Percentiles rank a stretch among this genome's conserved stretches.
Conservation (phyloP, 148 eudicot species). For the Salicornia ramosissima region DNA sequence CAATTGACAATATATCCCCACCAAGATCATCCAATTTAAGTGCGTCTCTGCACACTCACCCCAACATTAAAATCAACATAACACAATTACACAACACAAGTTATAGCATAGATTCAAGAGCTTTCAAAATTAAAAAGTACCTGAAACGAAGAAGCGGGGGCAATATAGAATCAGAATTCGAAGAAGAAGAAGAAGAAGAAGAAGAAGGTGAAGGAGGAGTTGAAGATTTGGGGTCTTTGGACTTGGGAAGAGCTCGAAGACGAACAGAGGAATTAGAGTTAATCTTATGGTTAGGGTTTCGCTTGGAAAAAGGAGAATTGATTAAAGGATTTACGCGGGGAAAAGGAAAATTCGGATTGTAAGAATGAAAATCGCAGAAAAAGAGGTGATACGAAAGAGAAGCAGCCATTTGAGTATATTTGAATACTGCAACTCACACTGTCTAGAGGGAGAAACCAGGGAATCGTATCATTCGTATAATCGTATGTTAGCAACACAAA, state of each 20-base stretch:
- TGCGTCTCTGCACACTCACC: constrained; percentile 31
- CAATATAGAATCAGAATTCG: constrained; percentile 13
- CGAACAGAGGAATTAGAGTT: constrained; percentile 30
- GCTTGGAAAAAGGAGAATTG: constrained; percentile 2
- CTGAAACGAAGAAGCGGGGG: constrained; percentile 31
- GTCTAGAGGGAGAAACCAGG: too few species aligned
- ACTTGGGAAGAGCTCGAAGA: constrained; percentile 31
- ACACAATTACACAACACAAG: not conserved
- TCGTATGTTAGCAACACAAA: too few species aligned
- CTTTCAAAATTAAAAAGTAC: constrained; percentile 18
- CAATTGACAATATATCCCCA: constrained; percentile 66
- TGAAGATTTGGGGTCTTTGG: constrained; percentile 24
- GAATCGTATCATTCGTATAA: too few species aligned
- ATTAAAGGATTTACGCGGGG: not conserved
- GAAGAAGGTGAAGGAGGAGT: constrained; percentile 19
- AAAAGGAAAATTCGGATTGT: not conserved
- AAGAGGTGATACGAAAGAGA: constrained; percentile 12
- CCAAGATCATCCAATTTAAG: constrained; percentile 65
- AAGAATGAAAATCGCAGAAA: constrained; percentile 5
- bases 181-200: constrained; percentile 15
- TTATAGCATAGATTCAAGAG: not conserved
- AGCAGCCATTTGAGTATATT: not conserved
- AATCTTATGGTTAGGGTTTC: too few species aligned
- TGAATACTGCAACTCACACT: not conserved
- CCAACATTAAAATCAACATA: not conserved